Evolutionary conservation across 305 asterid species (phyloP).

Genomic region (Solanum hybrid): DNA sequence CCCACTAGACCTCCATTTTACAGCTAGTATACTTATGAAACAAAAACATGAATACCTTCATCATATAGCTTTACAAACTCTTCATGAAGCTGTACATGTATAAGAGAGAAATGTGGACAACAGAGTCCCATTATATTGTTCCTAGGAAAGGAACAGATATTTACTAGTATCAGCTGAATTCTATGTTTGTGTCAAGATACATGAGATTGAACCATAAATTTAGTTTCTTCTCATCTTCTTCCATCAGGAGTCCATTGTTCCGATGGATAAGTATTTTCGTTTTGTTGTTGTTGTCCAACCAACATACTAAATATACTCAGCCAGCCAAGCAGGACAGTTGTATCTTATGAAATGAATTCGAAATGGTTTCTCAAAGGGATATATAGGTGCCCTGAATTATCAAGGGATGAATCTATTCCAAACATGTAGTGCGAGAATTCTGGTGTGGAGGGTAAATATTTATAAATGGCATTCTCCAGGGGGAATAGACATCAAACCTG

Average conservation of each 20-base stretch:
- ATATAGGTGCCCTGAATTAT: not conserved
- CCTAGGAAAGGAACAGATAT: not conserved
- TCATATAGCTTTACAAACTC: constrained; percentile 3
- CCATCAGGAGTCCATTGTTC: not conserved
- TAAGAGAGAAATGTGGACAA: not conserved
- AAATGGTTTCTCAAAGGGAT: not conserved
- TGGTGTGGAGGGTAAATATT: not conserved
- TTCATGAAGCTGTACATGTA: constrained; percentile 19
- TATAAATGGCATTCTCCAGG: not conserved
- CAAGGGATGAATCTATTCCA: not conserved
- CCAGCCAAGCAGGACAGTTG: not conserved
- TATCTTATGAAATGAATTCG: not conserved
- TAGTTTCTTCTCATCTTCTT: not conserved
- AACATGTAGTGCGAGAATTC: not conserved
- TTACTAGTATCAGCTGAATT: constrained; percentile 3
- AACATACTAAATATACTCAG: not conserved
- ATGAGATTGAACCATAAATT: not conserved
- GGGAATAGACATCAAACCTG: not conserved
- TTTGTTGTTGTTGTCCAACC: not conserved
- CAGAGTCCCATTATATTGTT: not conserved
- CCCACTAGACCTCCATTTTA: not conserved
- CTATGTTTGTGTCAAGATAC: not conserved
- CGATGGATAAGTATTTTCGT: not conserved
- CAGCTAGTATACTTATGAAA: not conserved
- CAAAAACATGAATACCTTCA: not conserved